Evolutionary conservation across 2,329 filamentous ascomycete species (phyloP).

Genomic region (Chalaropsis thielavioides): DNA sequence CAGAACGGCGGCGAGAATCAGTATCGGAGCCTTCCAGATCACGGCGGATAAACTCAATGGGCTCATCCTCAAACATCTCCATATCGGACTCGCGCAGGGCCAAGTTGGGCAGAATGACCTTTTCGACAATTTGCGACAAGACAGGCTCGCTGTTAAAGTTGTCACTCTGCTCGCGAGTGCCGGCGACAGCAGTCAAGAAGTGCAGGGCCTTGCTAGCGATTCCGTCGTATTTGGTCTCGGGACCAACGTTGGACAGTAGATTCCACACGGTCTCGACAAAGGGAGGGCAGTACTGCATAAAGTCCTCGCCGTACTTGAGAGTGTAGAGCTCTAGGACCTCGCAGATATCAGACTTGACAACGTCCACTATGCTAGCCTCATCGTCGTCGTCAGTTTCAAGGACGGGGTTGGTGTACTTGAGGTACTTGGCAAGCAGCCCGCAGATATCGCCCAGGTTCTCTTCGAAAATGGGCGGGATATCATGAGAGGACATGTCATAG

Average conservation of each 20-base stretch:
- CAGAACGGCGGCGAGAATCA: constrained; percentile 79
- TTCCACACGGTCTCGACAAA: constrained; percentile 90
- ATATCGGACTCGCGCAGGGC: constrained; percentile 83
- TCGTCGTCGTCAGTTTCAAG: constrained; percentile 77
- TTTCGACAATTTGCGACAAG: constrained; percentile 78
- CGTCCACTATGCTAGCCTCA: constrained; percentile 72
- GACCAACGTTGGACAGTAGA: constrained; percentile 70
- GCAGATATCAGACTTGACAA: constrained; percentile 85
- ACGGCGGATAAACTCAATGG: constrained; percentile 91
- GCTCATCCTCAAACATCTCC: constrained; percentile 95
- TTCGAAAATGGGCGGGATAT: constrained; percentile 88
- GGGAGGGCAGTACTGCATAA: constrained; percentile 60
- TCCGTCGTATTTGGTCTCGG: constrained; percentile 84
- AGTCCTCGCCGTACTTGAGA: constrained; percentile 90
- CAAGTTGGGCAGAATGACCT: constrained; percentile 89
- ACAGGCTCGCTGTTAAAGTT: constrained; percentile 74
- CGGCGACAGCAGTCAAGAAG: constrained; percentile 81
- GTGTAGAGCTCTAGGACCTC: constrained; percentile 80
- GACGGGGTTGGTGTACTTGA: constrained; percentile 73
- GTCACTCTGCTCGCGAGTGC: constrained; percentile 60
- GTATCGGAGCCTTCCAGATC: constrained; percentile 94
- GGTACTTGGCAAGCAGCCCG: constrained; percentile 75
- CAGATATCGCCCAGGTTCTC: constrained; percentile 68
- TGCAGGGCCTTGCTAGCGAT: constrained; percentile 89
- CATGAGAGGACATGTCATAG: constrained; percentile 94